Base-by-base conservation (phyloP, 1,284 basidiomycete species). In the Cryptococcus neoformans region DNA sequence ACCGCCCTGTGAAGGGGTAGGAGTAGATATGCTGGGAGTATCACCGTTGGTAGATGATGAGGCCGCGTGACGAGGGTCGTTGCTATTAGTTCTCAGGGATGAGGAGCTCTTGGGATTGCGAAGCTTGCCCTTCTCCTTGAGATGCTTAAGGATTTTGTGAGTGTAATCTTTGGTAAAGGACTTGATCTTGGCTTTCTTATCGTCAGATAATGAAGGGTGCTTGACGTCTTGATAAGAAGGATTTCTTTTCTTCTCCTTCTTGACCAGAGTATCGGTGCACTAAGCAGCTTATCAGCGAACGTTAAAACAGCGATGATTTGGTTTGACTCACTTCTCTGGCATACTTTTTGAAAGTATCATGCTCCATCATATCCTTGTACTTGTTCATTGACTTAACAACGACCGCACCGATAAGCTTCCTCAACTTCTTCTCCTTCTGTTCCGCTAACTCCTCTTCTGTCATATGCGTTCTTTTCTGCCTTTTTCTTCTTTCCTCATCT, bases 301-400 rank as follows among this genome's bases (percentile, higher is more conserved):
- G 48, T 34, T 35, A 53, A 44, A 6, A 37, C 11, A 16, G 14
- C 12, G 14, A n/a, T 21, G 12, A 9, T 9, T 28, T 11, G 10
- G 42, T 21, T 17, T 14, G 5, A 78, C 83, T 62, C 63, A 92
- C 93, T 83, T 98, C 92, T 72, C 92, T 92, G 6, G 96, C 95
- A 70, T 96, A 87, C 70, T 87, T 88, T 82, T 99, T 99, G 82
- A 99, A 98, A 53, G 83, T 78, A 4, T 96, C 92, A 55, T 85
- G 84, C 55, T 90, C 87, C 78, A 98, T 83, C 57, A 85, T 80
- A 56, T 87, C 83, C 63, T 86, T 83, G 74, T 96, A 87, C 79
- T 93, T 95, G 53, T 87, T 90, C 90, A 98, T 92, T 59, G 82
- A 85, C 72, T 86, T 87, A 42, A 99, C 95, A 36, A 98, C 94